Conservation (phyloP, 106 monocot genomes). For the Allium fistulosum region DNA sequence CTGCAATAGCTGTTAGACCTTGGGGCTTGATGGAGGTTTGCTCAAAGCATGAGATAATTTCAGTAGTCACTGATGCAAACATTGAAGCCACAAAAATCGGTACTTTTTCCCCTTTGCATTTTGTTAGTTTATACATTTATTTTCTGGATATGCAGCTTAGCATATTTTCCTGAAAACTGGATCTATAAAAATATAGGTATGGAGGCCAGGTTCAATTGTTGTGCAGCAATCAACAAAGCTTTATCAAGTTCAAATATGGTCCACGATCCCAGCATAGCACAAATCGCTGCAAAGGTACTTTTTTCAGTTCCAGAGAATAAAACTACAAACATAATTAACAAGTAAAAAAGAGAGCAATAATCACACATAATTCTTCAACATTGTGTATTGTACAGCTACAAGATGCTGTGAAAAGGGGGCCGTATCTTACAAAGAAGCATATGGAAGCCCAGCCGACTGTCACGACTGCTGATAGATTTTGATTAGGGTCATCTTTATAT, state of each 20-base stretch:
- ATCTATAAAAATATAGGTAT: constrained; percentile 42
- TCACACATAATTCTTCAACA: background rate
- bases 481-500: constrained; percentile 9
- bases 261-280: constrained; percentile 41
- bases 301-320: background rate
- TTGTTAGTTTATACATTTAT: background rate
- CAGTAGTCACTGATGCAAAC: constrained; percentile 53
- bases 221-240: constrained; percentile 56
- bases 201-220: constrained; percentile 77
- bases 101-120: constrained; percentile 8
- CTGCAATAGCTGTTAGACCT: constrained; percentile 47
- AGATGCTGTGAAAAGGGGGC: constrained; percentile 81
- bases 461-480: constrained; percentile 81
- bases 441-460: constrained; percentile 69
- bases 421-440: constrained; percentile 51
- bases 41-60: constrained; percentile 75
- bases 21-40: constrained; percentile 90
- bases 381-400: constrained; percentile 49
- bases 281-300: constrained; percentile 50
- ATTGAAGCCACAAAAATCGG: constrained; percentile 73
- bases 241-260: constrained; percentile 54
- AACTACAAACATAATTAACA: background rate
- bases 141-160: background rate
- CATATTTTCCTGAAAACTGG: background rate
- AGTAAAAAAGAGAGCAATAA: background rate